Base-by-base conservation (phyloP, 1,284 basidiomycete species). In the Boletus coffeatus region DNA sequence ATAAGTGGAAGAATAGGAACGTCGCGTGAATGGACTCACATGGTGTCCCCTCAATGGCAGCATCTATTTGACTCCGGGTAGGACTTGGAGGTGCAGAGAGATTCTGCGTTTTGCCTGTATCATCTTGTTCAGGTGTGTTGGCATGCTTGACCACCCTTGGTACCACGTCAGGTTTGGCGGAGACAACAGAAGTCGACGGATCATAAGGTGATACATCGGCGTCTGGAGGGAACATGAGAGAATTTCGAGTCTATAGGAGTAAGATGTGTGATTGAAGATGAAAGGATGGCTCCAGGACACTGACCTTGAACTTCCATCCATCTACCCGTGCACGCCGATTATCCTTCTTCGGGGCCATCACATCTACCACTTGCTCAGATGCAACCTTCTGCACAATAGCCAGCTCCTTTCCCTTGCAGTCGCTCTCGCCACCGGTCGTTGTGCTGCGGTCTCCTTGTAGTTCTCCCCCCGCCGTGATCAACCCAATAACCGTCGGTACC, bases 211-310 rank as follows among this genome's bases (percentile, higher is more conserved):
- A 85, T 36, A 83, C 79, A 71, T 98, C 89, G 34, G 92, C 92
- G 71, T 96, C 95, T 2, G 95, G 94, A 1, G 89, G 74, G 71
- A 96, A 98, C 93, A 96, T 96, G 60, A 98, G 81, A 8, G 90
- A 87, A 78, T 98, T 98, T 62, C 94, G 86, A 36, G 92, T 83
- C 93, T 94, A 67, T 8, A 62, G 48, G 57, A 18, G 39, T 0
- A 21, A 21, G 65, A 56, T 59, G 61, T 58, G 61, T 43, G 57
- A 50, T 50, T 43, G 55, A 62, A 58, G 52, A 59, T 50, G n/a
- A 4, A 57, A 62, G 25, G 29, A 50, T n/a, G 43, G 7, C 16
- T 52, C n/a, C 39, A 58, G 58, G 46, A 55, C 41, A 61, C 80
- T 65, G 71, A 90, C 93, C 81, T 89, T 95, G 81, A 95, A 96